phyloP scores from a whole-genome alignment of 1,284 basidiomycete genomes.

The Tremellales sp. region DNA sequence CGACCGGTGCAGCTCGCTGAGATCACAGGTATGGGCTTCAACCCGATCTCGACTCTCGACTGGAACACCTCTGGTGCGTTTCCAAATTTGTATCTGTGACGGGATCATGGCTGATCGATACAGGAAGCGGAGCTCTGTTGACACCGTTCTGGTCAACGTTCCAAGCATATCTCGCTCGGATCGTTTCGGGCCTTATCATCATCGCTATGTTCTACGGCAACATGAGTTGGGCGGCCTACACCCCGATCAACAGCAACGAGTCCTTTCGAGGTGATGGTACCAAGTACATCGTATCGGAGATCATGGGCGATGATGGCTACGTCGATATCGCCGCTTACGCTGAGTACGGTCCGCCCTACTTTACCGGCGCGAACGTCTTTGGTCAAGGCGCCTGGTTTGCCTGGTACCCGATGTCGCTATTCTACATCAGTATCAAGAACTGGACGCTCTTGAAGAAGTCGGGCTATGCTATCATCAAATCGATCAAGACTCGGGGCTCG shows the following conservation, averaged over 20 bases:
- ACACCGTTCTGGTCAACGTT: slow-evolving; percentile 17
- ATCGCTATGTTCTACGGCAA: background rate
- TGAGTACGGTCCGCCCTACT: slow-evolving; percentile 16
- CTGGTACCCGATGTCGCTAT: slow-evolving; percentile 14
- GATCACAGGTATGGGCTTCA: slow-evolving; percentile 39
- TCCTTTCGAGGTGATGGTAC: slow-evolving; percentile 25
- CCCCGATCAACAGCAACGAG: slow-evolving; percentile 34
- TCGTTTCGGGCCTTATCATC: slow-evolving; percentile 7
- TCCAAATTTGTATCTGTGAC: too few species aligned
- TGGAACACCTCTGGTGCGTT: slow-evolving; percentile 9
- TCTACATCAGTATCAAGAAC: slow-evolving; percentile 52
- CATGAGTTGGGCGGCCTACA: slow-evolving; percentile 21
- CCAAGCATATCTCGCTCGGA: background rate
- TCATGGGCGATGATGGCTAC: slow-evolving; percentile 26
- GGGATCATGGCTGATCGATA: too few species aligned
- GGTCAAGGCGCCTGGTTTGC: slow-evolving; percentile 20
- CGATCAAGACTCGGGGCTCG: background rate
- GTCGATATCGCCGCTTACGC: slow-evolving; percentile 23
- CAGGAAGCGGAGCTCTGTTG: slow-evolving; percentile 13
- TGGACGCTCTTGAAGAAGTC: background rate
- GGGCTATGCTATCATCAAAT: slow-evolving; percentile 2
- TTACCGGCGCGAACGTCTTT: background rate
- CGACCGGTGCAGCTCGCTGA: too few species aligned
- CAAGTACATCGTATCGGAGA: slow-evolving; percentile 40
- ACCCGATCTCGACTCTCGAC: slow-evolving; percentile 34